Evolutionary conservation across 768 basidiomycete genomes (phyloP).

Genomic region (Leccinum olivaceopallidum): DNA sequence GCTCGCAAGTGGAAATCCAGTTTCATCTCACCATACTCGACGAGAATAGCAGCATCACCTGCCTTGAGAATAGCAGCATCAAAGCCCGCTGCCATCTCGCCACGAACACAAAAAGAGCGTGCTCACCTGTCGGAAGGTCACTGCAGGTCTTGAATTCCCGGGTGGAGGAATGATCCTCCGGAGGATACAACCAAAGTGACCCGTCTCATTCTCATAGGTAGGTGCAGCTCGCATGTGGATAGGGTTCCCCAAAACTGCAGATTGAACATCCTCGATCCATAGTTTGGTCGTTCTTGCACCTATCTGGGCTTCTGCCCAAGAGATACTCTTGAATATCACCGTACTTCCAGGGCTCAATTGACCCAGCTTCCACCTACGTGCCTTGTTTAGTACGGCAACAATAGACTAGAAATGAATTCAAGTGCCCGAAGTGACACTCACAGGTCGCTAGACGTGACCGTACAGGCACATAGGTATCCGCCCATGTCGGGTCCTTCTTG

Average conservation of each 20-base stretch:
- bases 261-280: constrained; percentile 34
- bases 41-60: constrained; percentile 61
- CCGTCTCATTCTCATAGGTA: neutral
- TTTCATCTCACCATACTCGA: constrained; percentile 59
- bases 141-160: constrained; percentile 27
- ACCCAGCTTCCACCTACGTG: constrained; percentile 63
- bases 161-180: constrained; percentile 1
- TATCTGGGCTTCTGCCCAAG: constrained; percentile 40
- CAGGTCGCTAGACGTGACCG: constrained; percentile 52
- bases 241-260: constrained; percentile 1
- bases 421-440: constrained; percentile 26
- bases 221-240: neutral
- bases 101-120: neutral
- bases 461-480: constrained; percentile 58
- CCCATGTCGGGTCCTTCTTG: constrained; percentile 66
- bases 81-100: neutral
- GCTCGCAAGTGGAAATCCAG: constrained; percentile 56
- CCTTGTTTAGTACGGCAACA: neutral
- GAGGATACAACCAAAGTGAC: constrained; percentile 15
- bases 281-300: constrained; percentile 23
- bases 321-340: constrained; percentile 52
- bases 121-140: constrained; percentile 56
- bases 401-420: neutral
- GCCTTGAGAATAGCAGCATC: constrained; percentile 43
- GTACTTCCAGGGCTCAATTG: constrained; percentile 60